Evolutionary conservation across 257 asterid species (phyloP).

Genomic region (Solanum gracilifrons): DNA sequence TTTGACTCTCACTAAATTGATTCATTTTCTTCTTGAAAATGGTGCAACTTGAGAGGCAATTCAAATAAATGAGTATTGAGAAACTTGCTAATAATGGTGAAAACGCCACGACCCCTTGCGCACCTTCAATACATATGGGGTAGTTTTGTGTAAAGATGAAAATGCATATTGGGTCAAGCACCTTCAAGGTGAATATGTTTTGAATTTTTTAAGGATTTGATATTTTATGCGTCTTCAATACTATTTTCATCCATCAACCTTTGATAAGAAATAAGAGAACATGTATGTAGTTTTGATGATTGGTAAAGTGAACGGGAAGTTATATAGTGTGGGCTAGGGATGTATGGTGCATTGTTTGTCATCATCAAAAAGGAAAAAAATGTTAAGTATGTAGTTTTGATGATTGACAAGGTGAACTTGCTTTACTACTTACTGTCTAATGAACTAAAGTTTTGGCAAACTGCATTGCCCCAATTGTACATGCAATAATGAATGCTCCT

Average conservation of each 20-base stretch:
- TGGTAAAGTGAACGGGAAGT: neutral
- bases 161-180: neutral
- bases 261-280: neutral
- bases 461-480: neutral
- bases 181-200: neutral
- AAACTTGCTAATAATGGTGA: neutral
- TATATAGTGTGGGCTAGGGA: neutral
- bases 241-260: neutral
- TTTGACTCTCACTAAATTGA: neutral
- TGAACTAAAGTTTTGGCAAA: neutral
- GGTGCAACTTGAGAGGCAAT: neutral
- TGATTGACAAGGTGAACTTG: neutral
- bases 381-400: neutral
- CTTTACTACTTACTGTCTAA: neutral
- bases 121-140: neutral
- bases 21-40: neutral
- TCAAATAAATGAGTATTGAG: neutral
- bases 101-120: neutral
- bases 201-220: neutral
- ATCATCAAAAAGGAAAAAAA: too few relatives aligned
- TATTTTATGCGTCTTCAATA: neutral
- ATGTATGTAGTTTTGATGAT: neutral
- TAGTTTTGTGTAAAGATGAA: neutral
- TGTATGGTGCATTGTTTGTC: neutral
- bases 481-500: neutral